Evolutionary conservation across 495 filamentous ascomycete genomes (phyloP).

Genomic region (Daldinia loculata): DNA sequence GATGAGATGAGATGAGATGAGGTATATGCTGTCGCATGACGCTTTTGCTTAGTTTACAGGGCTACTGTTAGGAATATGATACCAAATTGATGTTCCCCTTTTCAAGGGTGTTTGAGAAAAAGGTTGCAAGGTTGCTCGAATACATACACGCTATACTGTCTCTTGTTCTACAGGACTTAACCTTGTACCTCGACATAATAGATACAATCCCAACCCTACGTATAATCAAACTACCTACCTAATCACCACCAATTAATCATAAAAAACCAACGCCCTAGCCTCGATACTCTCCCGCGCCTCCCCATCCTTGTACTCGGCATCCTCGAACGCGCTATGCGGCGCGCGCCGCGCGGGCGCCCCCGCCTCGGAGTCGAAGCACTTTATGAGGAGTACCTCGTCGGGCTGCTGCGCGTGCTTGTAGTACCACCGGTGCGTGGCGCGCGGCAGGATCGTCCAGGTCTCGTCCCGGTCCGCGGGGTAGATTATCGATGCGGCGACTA

Average conservation of each 20-base stretch:
- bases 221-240: neutral
- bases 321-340: conserved; percentile 69
- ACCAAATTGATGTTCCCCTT: conserved; percentile 29
- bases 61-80: conserved; percentile 19
- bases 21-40: neutral
- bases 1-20: neutral
- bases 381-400: conserved; percentile 68
- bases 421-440: conserved; percentile 69
- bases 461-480: conserved; percentile 73
- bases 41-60: conserved; percentile 4
- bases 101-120: too few relatives aligned
- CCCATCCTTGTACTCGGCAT: conserved; percentile 56
- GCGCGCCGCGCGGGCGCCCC: conserved; percentile 64
- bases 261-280: conserved; percentile 65
- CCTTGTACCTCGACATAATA: neutral
- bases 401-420: conserved; percentile 74
- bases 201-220: neutral
- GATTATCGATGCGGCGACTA: conserved; percentile 72
- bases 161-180: neutral
- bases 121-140: neutral
- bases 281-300: conserved; percentile 68
- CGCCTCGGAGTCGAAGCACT: conserved; percentile 72
- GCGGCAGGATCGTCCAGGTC: conserved; percentile 72
- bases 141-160: neutral
- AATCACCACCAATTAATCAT: conserved; percentile 22